phyloP scores from a whole-genome alignment of 2,329 filamentous ascomycete genomes.

The Zelopaecilomyces penicillatus region DNA sequence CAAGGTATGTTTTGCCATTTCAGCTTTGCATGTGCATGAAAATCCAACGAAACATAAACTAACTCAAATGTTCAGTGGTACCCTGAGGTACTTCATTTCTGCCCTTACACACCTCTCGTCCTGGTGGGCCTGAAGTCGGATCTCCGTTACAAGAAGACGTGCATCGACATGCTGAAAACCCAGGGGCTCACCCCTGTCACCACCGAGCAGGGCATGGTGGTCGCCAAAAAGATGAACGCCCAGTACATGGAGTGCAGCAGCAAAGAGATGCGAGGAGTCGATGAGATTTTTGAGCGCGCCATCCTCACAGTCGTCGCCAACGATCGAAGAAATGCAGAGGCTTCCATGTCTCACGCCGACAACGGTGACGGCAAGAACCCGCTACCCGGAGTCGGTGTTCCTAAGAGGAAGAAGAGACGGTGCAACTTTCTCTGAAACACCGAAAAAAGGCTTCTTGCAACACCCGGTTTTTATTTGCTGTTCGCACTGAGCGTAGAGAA shows the following conservation, averaged over 20 bases:
- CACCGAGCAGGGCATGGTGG: conserved; percentile 75
- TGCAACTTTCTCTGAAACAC: conserved; percentile 64
- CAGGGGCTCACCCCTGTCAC: conserved; percentile 95
- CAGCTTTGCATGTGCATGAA: not conserved
- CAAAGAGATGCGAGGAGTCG: conserved; percentile 92
- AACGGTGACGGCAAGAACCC: conserved; percentile 29
- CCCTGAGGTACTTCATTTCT: conserved; percentile 97
- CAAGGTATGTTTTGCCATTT: conserved; percentile 55
- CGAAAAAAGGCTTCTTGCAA: conserved; percentile 7
- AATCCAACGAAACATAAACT: conserved; percentile 7
- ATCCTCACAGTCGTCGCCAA: conserved; percentile 84
- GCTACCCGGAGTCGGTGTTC: conserved; percentile 35
- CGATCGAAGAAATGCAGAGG: conserved; percentile 57
- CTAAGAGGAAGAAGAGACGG: conserved; percentile 76
- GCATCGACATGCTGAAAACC: conserved; percentile 97
- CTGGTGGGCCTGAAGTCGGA: conserved; percentile 96
- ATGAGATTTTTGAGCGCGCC: conserved; percentile 90
- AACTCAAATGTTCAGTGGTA: conserved; percentile 68
- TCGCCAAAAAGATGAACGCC: conserved; percentile 89
- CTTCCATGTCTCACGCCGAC: conserved; percentile 32
- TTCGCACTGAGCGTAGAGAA: too few relatives aligned
- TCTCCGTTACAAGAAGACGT: conserved; percentile 87
- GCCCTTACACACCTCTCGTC: conserved; percentile 90
- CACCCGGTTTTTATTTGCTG: too few relatives aligned
- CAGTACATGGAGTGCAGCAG: conserved; percentile 97